A percentile compares a stretch with the other conserved stretches of the same genome.
phyloP scores from a whole-genome alignment of 257 asterid species.

The Lycium barbarum region DNA sequence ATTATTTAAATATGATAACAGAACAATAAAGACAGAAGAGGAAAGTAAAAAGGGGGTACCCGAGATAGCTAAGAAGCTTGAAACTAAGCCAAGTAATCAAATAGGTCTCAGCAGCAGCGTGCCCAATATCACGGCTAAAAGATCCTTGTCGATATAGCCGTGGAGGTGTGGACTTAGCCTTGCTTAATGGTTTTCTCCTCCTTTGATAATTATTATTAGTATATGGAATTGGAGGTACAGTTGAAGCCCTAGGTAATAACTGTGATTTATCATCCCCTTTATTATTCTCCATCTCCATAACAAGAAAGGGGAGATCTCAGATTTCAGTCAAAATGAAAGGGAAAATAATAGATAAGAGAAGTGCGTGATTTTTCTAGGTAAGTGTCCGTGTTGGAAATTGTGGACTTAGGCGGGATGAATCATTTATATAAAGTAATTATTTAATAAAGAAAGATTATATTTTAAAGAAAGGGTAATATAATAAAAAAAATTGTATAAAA shows the following conservation, averaged over 20 bases:
- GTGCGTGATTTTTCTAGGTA: no score
- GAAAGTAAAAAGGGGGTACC: conserved; percentile 48
- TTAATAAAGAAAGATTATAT: no score
- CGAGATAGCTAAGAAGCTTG: conserved; percentile 88
- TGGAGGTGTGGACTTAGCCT: conserved; percentile 49
- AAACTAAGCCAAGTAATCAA: conserved; percentile 81
- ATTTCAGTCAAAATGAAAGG: no score
- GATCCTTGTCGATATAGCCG: conserved; percentile 61
- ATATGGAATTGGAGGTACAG: not conserved
- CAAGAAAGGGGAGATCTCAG: not conserved
- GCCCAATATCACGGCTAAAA: conserved; percentile 75
- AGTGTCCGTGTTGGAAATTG: no score
- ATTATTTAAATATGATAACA: no score
- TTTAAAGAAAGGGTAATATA: no score
- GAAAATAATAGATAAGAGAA: no score
- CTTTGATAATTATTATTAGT: conserved; percentile 39
- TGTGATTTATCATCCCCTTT: not conserved
- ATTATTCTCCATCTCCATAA: not conserved
- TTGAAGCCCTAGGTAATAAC: no score
- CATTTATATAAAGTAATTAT: no score
- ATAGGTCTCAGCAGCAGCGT: conserved; percentile 96
- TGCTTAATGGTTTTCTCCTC: conserved; percentile 52
- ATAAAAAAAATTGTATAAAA: no score
- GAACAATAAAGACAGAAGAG: not conserved
- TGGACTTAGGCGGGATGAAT: no score